Evolutionary conservation across 139 green algal species (phyloP).

Genomic region (Chlorella vulgaris): DNA sequence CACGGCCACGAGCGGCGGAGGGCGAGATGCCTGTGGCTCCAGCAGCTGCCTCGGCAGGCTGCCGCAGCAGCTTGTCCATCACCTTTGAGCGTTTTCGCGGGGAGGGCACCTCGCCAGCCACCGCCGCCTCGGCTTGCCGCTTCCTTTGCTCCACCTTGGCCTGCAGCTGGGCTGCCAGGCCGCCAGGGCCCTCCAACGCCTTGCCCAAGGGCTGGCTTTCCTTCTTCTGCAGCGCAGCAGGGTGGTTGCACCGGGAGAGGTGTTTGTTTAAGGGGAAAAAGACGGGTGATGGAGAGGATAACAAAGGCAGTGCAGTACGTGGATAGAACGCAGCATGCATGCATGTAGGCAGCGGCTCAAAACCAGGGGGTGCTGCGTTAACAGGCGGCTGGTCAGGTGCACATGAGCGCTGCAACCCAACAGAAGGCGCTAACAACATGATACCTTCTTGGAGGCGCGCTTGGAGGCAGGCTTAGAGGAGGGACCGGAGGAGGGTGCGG

Average conservation of each 20-base stretch:
- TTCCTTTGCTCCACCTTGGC: neutral
- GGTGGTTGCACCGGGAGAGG: too few species aligned
- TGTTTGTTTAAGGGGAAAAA: neutral
- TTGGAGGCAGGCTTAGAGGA: neutral
- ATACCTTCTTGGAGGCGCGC: neutral
- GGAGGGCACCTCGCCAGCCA: neutral
- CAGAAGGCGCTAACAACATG: neutral
- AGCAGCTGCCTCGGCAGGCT: too few species aligned
- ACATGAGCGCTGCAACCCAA: too few species aligned
- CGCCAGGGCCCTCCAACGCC: neutral
- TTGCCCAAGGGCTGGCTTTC: neutral
- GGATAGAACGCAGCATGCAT: neutral
- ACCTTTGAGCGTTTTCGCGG: neutral
- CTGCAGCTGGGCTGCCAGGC: neutral
- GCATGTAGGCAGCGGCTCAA: neutral
- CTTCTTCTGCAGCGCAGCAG: neutral
- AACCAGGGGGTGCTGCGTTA: too few species aligned
- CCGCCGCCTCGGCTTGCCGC: neutral
- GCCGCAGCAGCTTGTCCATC: neutral
- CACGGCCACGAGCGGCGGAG: neutral
- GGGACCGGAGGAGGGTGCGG: neutral
- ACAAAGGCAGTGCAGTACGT: too few species aligned
- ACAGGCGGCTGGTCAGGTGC: too few species aligned
- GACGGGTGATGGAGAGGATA: neutral
- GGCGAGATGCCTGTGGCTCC: too few species aligned